phyloP scores from a whole-genome alignment of 2,329 filamentous ascomycete genomes.

The Monilinia laxa region DNA sequence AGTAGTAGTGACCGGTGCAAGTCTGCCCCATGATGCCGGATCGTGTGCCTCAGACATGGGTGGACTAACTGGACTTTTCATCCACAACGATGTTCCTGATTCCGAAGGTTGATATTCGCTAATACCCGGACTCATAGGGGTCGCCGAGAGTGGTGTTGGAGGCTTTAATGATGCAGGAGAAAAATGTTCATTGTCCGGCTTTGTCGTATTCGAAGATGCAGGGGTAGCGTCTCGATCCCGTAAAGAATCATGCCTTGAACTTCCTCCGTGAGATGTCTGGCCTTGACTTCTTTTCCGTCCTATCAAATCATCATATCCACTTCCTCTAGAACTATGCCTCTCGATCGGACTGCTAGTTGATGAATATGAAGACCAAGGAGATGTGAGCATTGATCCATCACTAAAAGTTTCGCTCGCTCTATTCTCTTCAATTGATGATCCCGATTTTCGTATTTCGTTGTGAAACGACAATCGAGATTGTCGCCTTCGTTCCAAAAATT shows the following conservation, averaged over 20 bases:
- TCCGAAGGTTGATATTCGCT: conserved; percentile 24
- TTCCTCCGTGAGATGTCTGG: conserved; percentile 24
- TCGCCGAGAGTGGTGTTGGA: conserved; percentile 9
- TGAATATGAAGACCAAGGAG: conserved; percentile 22
- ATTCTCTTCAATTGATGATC: conserved; percentile 33
- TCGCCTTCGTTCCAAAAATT: conserved; percentile 35
- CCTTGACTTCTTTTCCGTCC: conserved; percentile 35
- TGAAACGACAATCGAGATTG: conserved; percentile 34
- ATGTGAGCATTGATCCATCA: conserved; percentile 21
- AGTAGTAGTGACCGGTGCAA: conserved; percentile 1
- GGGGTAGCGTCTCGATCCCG: conserved; percentile 20
- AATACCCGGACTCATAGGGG: conserved; percentile 7
- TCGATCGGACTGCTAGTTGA: conserved; percentile 30
- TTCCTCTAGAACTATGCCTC: conserved; percentile 32
- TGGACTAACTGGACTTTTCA: conserved; percentile 23
- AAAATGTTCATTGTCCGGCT: conserved; percentile 15
- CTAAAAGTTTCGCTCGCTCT: conserved; percentile 24
- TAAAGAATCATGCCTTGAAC: conserved; percentile 21
- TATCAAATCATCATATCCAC: conserved; percentile 33
- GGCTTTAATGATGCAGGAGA: conserved; percentile 15
- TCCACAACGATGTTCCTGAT: conserved; percentile 7
- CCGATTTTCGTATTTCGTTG: conserved; percentile 33
- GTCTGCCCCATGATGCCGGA: conserved; percentile 19
- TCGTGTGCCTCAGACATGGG: conserved; percentile 10
- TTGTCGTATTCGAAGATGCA: conserved; percentile 14